Evolutionary conservation across 2,329 filamentous ascomycete genomes (phyloP).

Genomic region (Corniculantispora saksenae): DNA sequence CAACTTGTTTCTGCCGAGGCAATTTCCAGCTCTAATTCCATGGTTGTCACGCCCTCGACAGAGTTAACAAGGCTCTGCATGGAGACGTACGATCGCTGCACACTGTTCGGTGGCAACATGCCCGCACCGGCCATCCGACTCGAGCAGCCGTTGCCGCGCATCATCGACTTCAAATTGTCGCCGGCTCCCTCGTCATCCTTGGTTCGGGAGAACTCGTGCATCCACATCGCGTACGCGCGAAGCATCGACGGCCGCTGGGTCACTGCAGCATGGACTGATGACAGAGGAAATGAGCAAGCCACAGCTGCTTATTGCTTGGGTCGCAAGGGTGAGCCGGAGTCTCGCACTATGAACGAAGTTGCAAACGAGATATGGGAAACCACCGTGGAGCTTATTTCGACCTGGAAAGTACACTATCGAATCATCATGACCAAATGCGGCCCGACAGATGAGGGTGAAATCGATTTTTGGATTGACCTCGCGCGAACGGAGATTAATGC

Average conservation of each 20-base stretch:
- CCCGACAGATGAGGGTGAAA: conserved; percentile 66
- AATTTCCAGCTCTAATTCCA: conserved; percentile 62
- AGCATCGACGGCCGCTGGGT: conserved; percentile 79
- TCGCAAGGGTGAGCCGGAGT: conserved; percentile 54
- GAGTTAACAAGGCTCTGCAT: conserved; percentile 66
- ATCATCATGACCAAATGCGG: conserved; percentile 73
- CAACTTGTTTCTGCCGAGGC: conserved; percentile 72
- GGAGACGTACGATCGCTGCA: conserved; percentile 77
- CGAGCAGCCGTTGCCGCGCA: conserved; percentile 67
- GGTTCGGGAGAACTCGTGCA: conserved; percentile 74
- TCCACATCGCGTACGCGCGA: conserved; percentile 77
- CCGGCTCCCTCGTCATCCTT: conserved; percentile 70
- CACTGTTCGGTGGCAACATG: conserved; percentile 54
- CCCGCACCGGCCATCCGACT: conserved; percentile 72
- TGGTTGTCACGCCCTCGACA: conserved; percentile 62
- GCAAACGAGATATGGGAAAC: conserved; percentile 76
- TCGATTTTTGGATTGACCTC: conserved; percentile 58
- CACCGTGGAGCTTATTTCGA: conserved; percentile 70
- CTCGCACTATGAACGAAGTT: conserved; percentile 61
- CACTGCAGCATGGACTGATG: conserved; percentile 79
- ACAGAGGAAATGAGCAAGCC: conserved; percentile 70
- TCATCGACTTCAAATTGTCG: conserved; percentile 73
- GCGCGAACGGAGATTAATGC: conserved; percentile 54
- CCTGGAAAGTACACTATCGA: conserved; percentile 73
- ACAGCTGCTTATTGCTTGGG: conserved; percentile 73